A percentile compares a stretch with the other conserved stretches of the same genome.
phyloP scores from a whole-genome alignment of 352 stramenopile genomes.

The Globisporangium okanoganense region DNA sequence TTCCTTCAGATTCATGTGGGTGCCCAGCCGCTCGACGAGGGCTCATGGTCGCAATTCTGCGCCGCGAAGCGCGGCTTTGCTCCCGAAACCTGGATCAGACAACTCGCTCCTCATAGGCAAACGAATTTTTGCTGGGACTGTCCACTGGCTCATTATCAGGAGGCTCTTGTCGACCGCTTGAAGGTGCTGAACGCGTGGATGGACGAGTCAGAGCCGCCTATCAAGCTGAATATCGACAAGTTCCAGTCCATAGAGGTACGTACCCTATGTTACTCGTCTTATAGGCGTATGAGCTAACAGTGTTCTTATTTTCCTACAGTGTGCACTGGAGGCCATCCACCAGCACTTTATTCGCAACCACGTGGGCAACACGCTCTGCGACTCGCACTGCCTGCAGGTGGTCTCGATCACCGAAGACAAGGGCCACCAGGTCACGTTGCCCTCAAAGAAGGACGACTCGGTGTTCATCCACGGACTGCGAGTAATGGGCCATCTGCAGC shows the following conservation, averaged over 20 bases:
- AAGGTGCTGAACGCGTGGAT: constrained; percentile 26
- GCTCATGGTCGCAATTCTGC: constrained; percentile 9
- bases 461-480: constrained; percentile 27
- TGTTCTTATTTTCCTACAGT: constrained; percentile 21
- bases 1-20: constrained; percentile 11
- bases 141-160: constrained; percentile 32
- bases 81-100: constrained; percentile 7
- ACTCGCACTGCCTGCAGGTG: constrained; percentile 31
- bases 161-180: constrained; percentile 26
- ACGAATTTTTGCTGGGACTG: not conserved
- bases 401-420: constrained; percentile 39
- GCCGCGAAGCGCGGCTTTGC: not conserved
- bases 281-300: not conserved
- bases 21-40: constrained; percentile 3
- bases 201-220: constrained; percentile 18
- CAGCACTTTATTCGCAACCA: constrained; percentile 55
- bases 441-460: constrained; percentile 11
- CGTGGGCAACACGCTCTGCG: constrained; percentile 32
- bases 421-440: constrained; percentile 2
- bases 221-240: constrained; percentile 31
- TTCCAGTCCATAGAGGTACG: constrained; percentile 31
- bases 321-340: constrained; percentile 44
- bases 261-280: not conserved
- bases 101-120: not conserved
- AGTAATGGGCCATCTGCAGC: constrained; percentile 29